Percentiles rank a stretch among this genome's conserved stretches.
These are phyloP conservation scores for Pythium aquatile DNA, from an alignment of 352 stramenopile species.

Conservation along the genomic window DNA sequence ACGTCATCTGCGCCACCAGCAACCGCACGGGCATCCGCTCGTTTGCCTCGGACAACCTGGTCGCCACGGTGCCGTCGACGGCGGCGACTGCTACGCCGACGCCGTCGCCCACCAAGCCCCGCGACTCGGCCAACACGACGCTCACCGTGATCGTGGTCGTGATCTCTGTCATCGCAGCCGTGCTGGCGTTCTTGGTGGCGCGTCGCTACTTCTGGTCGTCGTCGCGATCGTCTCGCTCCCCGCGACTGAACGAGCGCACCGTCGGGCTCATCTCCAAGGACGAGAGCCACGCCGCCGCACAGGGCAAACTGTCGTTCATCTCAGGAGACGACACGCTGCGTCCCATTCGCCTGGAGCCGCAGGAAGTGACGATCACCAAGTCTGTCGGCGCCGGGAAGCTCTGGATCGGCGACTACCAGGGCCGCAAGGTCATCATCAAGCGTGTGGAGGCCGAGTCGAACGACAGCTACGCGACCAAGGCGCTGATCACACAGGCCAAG, in stretches of 20 bases:
- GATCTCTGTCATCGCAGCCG: constrained; percentile 35
- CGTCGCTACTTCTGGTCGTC: constrained; percentile 31
- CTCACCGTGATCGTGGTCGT: constrained; percentile 53
- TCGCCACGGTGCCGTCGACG: not conserved
- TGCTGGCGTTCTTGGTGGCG: constrained; percentile 42
- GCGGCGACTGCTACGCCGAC: not conserved
- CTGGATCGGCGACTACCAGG: constrained; percentile 59
- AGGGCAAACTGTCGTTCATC: constrained; percentile 52
- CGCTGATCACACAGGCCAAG: constrained; percentile 55
- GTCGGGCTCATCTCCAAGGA: constrained; percentile 29
- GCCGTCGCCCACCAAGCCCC: not conserved
- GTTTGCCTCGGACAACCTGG: not conserved
- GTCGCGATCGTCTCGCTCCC: constrained; percentile 7
- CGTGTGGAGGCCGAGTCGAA: constrained; percentile 65
- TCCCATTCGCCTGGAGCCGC: constrained; percentile 48
- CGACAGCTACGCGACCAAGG: constrained; percentile 56
- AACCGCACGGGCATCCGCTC: not conserved
- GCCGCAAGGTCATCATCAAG: constrained; percentile 66
- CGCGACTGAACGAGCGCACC: constrained; percentile 19
- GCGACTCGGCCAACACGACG: constrained; percentile 28
- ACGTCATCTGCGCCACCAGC: constrained; percentile 8
- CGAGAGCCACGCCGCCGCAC: constrained; percentile 10
- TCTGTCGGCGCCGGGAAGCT: constrained; percentile 46
- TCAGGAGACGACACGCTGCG: constrained; percentile 67
- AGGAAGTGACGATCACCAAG: constrained; percentile 56